These are phyloP conservation scores for Cronartium quercuum DNA, from an alignment of 1,284 basidiomycete species.

Conservation along the genomic window DNA sequence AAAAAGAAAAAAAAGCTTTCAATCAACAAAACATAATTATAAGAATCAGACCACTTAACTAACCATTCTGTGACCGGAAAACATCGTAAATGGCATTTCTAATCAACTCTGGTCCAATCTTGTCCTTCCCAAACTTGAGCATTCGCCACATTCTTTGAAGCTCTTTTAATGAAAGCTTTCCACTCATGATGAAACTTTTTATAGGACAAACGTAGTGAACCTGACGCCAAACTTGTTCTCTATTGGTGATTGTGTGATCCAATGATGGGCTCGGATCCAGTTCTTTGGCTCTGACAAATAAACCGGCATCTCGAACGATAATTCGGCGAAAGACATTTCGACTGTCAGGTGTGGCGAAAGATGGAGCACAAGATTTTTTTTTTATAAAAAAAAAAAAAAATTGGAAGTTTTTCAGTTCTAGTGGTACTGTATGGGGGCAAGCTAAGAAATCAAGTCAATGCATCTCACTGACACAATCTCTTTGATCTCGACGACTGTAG, in stretches of 20 bases:
- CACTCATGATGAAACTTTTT: slow-evolving; percentile 10
- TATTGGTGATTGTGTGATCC: neutral
- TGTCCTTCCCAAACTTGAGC: slow-evolving; percentile 29
- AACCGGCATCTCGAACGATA: slow-evolving; percentile 29
- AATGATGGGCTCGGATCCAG: neutral
- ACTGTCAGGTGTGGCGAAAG: neutral
- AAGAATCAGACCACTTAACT: neutral
- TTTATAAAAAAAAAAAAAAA: too few species aligned
- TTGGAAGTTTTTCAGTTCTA: too few species aligned
- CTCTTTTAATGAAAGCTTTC: slow-evolving; percentile 27
- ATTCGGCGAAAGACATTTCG: slow-evolving; percentile 26
- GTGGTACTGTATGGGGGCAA: too few species aligned
- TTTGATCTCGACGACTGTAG: slow-evolving; percentile 1
- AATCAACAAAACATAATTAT: neutral
- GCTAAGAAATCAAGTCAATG: neutral
- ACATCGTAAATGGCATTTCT: slow-evolving; percentile 30
- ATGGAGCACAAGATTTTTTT: neutral
- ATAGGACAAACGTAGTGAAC: slow-evolving; percentile 20
- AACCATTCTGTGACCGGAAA: neutral
- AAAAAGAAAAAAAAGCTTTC: neutral
- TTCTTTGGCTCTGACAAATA: slow-evolving; percentile 33
- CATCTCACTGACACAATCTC: slow-evolving; percentile 16
- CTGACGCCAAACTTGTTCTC: slow-evolving; percentile 6
- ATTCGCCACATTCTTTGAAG: slow-evolving; percentile 17
- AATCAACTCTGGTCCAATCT: slow-evolving; percentile 30